Evolutionary conservation across 2,329 filamentous ascomycete genomes (phyloP).

Genomic region (Pseudogymnoascus sp.): DNA sequence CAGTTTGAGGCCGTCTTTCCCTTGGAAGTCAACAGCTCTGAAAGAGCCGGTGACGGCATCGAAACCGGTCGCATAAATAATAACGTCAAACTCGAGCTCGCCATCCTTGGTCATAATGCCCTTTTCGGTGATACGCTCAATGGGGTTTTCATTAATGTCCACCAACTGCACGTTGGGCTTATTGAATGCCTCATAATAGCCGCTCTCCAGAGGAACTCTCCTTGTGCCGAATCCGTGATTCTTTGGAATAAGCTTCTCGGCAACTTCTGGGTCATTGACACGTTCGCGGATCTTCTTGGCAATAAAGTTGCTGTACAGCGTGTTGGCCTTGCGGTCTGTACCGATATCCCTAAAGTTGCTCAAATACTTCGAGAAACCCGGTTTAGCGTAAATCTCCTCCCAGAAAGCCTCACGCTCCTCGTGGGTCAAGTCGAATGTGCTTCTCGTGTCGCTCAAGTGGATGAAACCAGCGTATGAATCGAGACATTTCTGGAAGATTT

Average conservation of each 20-base stretch:
- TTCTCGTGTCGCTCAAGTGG: constrained; percentile 26
- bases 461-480: constrained; percentile 29
- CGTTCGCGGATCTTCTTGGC: constrained; percentile 33
- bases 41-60: constrained; percentile 27
- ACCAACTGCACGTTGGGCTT: constrained; percentile 30
- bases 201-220: constrained; percentile 19
- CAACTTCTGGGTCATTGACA: constrained; percentile 33
- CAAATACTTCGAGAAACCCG: constrained; percentile 36
- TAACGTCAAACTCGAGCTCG: constrained; percentile 28
- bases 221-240: constrained; percentile 26
- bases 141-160: constrained; percentile 24
- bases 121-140: constrained; percentile 30
- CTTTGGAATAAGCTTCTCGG: constrained; percentile 33
- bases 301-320: constrained; percentile 27
- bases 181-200: constrained; percentile 33
- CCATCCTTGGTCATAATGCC: constrained; percentile 27
- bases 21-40: constrained; percentile 22
- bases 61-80: constrained; percentile 30
- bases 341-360: constrained; percentile 27
- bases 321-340: constrained; percentile 28
- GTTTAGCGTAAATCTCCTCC: constrained; percentile 32
- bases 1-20: constrained; percentile 21
- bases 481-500: constrained; percentile 28
- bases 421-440: constrained; percentile 29
- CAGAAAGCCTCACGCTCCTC: constrained; percentile 30